Percentiles rank a stretch among this genome's conserved stretches.
These are phyloP conservation scores for Colletotrichum euphorbiae DNA, from an alignment of 2,329 filamentous ascomycete species.

Conservation along the genomic window DNA sequence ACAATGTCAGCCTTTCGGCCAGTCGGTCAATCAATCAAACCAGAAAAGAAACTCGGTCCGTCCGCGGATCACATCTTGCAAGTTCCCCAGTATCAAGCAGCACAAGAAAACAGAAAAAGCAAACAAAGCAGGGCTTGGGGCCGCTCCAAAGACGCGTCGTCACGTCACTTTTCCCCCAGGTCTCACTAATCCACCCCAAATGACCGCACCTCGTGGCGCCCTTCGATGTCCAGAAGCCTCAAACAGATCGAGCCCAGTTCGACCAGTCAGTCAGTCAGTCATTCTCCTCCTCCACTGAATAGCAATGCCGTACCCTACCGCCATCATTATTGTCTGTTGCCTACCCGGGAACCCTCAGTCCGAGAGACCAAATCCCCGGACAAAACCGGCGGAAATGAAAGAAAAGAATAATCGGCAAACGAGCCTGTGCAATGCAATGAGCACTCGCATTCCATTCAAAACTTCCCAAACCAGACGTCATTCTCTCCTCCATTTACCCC, in stretches of 20 bases:
- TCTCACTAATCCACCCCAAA: neutral
- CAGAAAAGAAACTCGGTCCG: neutral
- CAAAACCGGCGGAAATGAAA: too few species aligned
- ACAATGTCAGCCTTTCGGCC: too few species aligned
- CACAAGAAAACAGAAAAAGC: slow-evolving; percentile 1
- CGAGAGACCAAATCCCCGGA: too few species aligned
- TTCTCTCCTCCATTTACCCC: neutral
- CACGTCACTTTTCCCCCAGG: slow-evolving; percentile 1
- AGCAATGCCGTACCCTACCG: neutral
- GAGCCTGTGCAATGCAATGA: too few species aligned
- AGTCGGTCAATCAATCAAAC: too few species aligned
- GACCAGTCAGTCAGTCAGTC: neutral
- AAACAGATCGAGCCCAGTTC: neutral
- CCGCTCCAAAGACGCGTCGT: neutral
- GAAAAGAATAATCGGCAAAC: too few species aligned
- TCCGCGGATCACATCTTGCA: slow-evolving; percentile 10
- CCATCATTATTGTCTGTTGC: neutral
- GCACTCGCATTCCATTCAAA: too few species aligned
- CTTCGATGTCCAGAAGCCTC: neutral
- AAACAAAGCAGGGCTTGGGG: slow-evolving; percentile 4
- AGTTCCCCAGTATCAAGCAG: neutral
- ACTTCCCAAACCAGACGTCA: neutral
- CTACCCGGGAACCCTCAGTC: too few species aligned
- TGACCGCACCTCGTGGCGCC: neutral
- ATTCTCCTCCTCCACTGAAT: neutral